A percentile compares a stretch with the other conserved stretches of the same genome.
Evolutionary conservation across 2,329 filamentous ascomycete species (phyloP).

Genomic region (Knufia petricola): DNA sequence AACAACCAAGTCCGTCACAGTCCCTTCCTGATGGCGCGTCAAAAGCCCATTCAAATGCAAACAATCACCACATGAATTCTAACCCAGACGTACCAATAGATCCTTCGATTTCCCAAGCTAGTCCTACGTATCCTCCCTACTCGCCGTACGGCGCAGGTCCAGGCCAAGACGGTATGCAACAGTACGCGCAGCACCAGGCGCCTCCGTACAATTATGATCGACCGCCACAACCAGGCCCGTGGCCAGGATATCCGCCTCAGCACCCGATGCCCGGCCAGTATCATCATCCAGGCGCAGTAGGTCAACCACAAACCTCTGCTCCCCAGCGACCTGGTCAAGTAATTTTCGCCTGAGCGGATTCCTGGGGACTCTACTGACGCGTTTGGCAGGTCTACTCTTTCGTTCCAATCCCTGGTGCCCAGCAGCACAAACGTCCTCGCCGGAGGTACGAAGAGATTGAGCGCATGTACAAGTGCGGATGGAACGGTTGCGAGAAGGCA

Average conservation of each 20-base stretch:
- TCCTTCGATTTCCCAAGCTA: slow-evolving; percentile 90
- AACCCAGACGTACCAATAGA: slow-evolving; percentile 97
- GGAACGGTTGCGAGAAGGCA: slow-evolving; percentile 96
- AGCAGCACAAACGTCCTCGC: slow-evolving; percentile 92
- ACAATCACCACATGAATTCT: slow-evolving; percentile 63
- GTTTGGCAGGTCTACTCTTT: slow-evolving; percentile 80
- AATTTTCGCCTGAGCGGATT: slow-evolving; percentile 25
- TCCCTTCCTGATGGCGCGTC: slow-evolving; percentile 69
- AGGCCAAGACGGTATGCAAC: slow-evolving; percentile 67
- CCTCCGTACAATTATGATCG: slow-evolving; percentile 30
- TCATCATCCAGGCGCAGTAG: slow-evolving; percentile 46
- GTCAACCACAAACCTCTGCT: slow-evolving; percentile 50
- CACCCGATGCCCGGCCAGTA: slow-evolving; percentile 42
- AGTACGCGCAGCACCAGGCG: slow-evolving; percentile 33
- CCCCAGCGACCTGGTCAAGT: slow-evolving; percentile 54
- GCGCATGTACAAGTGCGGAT: slow-evolving; percentile 99
- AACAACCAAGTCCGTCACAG: slow-evolving; percentile 97
- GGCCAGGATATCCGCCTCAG: slow-evolving; percentile 26
- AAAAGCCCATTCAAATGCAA: slow-evolving; percentile 58
- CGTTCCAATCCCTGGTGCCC: slow-evolving; percentile 85
- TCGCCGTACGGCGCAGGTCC: slow-evolving; percentile 69
- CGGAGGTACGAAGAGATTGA: slow-evolving; percentile 96
- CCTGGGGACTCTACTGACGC: slow-evolving; percentile 24
- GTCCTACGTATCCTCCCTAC: slow-evolving; percentile 82
- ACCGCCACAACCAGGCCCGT: slow-evolving; percentile 34